Evolutionary conservation across 768 basidiomycete species (phyloP).

Genomic region (Psilocybe cyanescens): DNA sequence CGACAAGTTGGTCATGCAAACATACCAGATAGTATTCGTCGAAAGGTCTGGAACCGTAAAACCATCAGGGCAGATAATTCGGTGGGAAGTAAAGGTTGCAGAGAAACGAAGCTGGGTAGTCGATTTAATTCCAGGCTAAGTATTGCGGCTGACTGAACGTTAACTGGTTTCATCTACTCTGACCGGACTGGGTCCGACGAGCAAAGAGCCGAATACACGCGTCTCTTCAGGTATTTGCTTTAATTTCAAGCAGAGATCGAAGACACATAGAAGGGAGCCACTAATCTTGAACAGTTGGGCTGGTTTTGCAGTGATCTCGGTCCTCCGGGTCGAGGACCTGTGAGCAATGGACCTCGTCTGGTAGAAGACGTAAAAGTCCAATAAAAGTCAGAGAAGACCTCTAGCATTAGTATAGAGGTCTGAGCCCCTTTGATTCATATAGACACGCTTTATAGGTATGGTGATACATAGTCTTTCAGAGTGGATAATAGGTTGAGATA

Average conservation of each 20-base stretch:
- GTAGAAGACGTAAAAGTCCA: not conserved
- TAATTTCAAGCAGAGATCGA: not conserved
- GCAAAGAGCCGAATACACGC: not conserved
- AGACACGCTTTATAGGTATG: too few relatives aligned
- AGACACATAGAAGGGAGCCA: too few relatives aligned
- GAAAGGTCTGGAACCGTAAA: conserved; percentile 44
- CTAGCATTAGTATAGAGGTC: too few relatives aligned
- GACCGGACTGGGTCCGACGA: not conserved
- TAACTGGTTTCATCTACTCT: not conserved
- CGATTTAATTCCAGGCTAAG: not conserved
- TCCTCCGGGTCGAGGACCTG: not conserved
- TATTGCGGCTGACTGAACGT: not conserved
- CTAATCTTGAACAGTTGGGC: too few relatives aligned
- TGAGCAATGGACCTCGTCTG: not conserved
- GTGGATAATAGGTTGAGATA: not conserved
- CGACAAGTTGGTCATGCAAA: not conserved
- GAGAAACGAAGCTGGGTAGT: not conserved
- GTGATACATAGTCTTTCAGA: too few relatives aligned
- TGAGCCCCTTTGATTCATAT: too few relatives aligned
- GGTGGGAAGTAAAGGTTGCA: not conserved
- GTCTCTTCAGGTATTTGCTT: not conserved
- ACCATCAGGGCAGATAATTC: not conserved
- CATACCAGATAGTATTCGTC: conserved; percentile 34
- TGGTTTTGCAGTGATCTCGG: too few relatives aligned
- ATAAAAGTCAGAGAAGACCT: not conserved